Base-by-base conservation (phyloP, 2,329 filamentous ascomycete species). In the Diaporthe ampelina region DNA sequence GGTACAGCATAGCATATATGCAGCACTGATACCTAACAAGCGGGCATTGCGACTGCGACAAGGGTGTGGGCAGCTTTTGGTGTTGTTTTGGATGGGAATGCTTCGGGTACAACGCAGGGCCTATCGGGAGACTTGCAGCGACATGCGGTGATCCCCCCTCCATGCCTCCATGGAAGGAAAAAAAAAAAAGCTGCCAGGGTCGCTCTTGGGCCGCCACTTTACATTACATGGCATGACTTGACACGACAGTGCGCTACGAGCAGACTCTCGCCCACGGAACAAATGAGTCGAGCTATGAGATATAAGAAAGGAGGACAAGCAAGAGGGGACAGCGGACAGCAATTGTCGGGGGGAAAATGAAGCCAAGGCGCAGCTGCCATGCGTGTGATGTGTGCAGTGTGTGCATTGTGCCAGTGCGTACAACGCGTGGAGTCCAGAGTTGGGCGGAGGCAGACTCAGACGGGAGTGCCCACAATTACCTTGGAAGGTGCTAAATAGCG, bases 31-130 rank as follows among this genome's bases (percentile, higher is more conserved):
- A 50, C 43, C 61, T 65, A 13, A 65, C 43, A 65, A 65, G 43
- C 24, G 61, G 61, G 19, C 43, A 65, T 17, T 50, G 61, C 43
- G 61, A 43, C n/a, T 50, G 61, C 43, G 61, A 65, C 61, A 65
- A 65, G 61, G 61, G 61, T 65, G 26, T 40, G 43, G 43, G 61
- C 61, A 50, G 43, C 35, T 32, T 65, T 17, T 35, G 45, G 45
- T 67, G 63, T 37, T 67, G 63, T 67, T 67, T 67, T 52, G 63
- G 63, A 67, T 67, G 63, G 63, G 58, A 63, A 67, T 67, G 63
- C 63, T 67, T 50, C 63, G 45, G 63, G 40, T 52, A 67, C 63
- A 67, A 67, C 63, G 32, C 45, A 67, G 63, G 45, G 24, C 63
- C 63, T 67, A 67, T 67, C 63, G 63, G 63, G 63, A 67, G 29